Base-by-base conservation (phyloP, 306 rosid species). In the Pueraria montana region DNA sequence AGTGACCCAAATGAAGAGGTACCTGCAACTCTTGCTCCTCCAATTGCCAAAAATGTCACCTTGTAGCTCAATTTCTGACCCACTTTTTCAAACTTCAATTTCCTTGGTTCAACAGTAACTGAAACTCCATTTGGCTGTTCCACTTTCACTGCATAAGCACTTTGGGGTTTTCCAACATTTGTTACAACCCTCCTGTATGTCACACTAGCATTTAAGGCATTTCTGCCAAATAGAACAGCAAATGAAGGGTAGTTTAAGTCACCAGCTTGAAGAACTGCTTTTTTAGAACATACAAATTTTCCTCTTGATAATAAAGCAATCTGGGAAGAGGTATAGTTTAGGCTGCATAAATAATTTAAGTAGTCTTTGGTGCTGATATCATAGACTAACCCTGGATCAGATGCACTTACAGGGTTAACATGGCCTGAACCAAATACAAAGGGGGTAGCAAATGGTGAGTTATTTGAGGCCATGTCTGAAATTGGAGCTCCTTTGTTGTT, bases 181-280 rank as follows among this genome's bases (percentile, higher is more conserved):
- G 89, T 93, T 68, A 83, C 89, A 58, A 91, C 79, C 79, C 95
- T 90, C 68, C 79, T 87, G 78, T 86, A 85, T 56, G 91, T 84
- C 42, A 86, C 85, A 77, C 30, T 84, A 34, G 17, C 38, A 32
- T 76, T 86, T 10, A 14, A 26, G 5, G 67, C 80, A 24, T 40
- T 80, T 74, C 48, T 75, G 6, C 71, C 24, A 34, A 87, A 87
- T 8, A 79, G 9, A 26, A 91, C 95, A 0, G 94, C 53, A 84
- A 91, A 91, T 24, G 94, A 93, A 84, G 97, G 97, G 88, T 91
- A 91, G 14, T 93, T 91, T 85, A 93, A 62, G 82, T 89, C 87
- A 58, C 95, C 91, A n/a, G 65, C 71, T 53, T 86, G 80, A 55
- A 88, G 26, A 79, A 49, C 46, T 38, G 18, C 8, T 24, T 69